A percentile compares a stretch with the other conserved stretches of the same genome.
phyloP scores from a whole-genome alignment of 345 rosid species.

The Salix caprea region DNA sequence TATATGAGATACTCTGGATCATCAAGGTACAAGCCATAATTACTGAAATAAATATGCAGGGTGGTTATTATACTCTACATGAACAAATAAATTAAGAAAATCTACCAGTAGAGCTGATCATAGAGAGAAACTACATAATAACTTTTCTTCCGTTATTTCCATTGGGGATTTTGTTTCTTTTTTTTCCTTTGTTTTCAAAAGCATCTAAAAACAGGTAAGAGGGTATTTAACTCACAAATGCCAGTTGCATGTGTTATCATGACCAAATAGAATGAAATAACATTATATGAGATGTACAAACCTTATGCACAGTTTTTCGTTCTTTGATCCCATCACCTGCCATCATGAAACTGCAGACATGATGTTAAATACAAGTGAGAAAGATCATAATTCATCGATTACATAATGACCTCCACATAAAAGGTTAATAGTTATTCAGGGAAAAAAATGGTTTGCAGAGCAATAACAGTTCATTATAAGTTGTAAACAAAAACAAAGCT shows the following conservation, averaged over 20 bases:
- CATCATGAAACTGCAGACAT: constrained; percentile 69
- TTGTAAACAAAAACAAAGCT: not conserved
- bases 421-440: not conserved
- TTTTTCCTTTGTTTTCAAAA: not conserved
- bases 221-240: not conserved
- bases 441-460: not conserved
- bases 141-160: not conserved
- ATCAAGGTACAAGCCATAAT: not conserved
- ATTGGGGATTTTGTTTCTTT: not conserved
- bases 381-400: too few species aligned
- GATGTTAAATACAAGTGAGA: too few species aligned
- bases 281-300: constrained; percentile 6
- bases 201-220: not conserved
- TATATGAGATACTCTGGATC: not conserved
- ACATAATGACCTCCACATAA: too few species aligned
- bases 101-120: not conserved
- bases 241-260: not conserved
- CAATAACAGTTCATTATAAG: not conserved
- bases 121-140: not conserved
- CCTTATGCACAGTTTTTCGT: constrained; percentile 57
- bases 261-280: not conserved
- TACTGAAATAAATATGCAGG: not conserved
- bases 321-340: constrained; percentile 79
- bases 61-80: not conserved
- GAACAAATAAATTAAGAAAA: not conserved